Percentiles rank a stretch among this genome's conserved stretches.
Conservation (phyloP, 208 protist genomes). For the Jaenimonas drosophilae region DNA sequence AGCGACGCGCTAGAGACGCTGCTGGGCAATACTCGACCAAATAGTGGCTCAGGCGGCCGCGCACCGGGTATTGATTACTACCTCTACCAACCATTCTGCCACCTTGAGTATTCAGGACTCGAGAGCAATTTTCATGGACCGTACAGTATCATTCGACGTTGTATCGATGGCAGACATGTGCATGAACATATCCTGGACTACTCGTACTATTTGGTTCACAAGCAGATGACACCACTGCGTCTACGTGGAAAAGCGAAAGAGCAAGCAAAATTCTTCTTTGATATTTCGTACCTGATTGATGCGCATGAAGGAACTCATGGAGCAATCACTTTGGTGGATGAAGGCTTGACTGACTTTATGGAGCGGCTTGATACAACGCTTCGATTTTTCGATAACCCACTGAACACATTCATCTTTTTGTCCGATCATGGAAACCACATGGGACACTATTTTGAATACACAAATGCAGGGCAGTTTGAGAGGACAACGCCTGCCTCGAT, state of each 20-base stretch:
- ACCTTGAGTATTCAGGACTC: constrained; percentile 30
- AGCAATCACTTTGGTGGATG: constrained; percentile 33
- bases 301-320: constrained; percentile 53
- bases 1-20: constrained; percentile 23
- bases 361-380: constrained; percentile 19
- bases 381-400: constrained; percentile 52
- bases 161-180: constrained; percentile 35
- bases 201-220: constrained; percentile 16
- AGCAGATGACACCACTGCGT: constrained; percentile 12
- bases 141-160: constrained; percentile 51
- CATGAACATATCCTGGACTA: constrained; percentile 53
- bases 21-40: constrained; percentile 3
- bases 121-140: constrained; percentile 39
- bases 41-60: constrained; percentile 17
- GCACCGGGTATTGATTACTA: constrained; percentile 25
- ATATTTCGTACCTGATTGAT: constrained; percentile 50
- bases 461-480: constrained; percentile 39
- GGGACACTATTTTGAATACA: constrained; percentile 50
- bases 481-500: constrained; percentile 27
- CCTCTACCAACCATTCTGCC: constrained; percentile 44
- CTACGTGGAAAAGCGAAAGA: neutral
- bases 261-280: constrained; percentile 23
- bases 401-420: constrained; percentile 40
- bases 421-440: constrained; percentile 67
- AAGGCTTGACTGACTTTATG: constrained; percentile 36